These are phyloP conservation scores for Daedaleopsis sinensis DNA, from an alignment of 768 basidiomycete genomes.

Conservation along the genomic window DNA sequence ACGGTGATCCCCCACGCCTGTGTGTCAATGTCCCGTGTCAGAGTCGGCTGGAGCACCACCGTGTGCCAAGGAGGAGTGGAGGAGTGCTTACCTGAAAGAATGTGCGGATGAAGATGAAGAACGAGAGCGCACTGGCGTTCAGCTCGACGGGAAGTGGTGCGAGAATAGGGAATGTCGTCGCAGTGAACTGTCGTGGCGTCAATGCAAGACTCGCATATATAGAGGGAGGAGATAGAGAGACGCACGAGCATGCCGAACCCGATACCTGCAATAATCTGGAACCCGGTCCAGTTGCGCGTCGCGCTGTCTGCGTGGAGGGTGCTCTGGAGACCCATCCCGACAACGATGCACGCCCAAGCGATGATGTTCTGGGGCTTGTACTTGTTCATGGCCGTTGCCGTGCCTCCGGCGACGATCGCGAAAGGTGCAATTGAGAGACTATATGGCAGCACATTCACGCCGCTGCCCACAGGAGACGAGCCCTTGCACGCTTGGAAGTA, in stretches of 20 bases:
- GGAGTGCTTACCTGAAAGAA: conserved; percentile 24
- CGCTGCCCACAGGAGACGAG: conserved; percentile 34
- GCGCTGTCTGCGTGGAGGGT: conserved; percentile 26
- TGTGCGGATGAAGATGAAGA: conserved; percentile 33
- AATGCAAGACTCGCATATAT: neutral
- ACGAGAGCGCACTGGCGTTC: conserved; percentile 39
- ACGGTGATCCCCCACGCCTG: conserved; percentile 57
- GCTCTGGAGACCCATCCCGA: conserved; percentile 42
- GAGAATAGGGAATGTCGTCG: conserved; percentile 26
- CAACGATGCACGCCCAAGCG: conserved; percentile 40
- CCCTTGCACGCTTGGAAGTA: conserved; percentile 48
- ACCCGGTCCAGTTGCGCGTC: conserved; percentile 30
- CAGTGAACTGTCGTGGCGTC: conserved; percentile 12
- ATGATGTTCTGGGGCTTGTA: conserved; percentile 34
- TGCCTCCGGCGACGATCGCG: conserved; percentile 31
- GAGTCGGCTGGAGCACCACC: neutral
- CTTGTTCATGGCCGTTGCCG: conserved; percentile 26
- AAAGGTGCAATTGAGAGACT: conserved; percentile 29
- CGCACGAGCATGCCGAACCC: conserved; percentile 23
- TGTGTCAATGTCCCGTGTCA: neutral
- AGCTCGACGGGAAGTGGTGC: conserved; percentile 33
- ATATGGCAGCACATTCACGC: conserved; percentile 29
- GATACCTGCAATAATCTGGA: conserved; percentile 27
- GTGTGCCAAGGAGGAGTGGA: neutral
- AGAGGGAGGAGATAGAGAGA: neutral